Evolutionary conservation across 1,139 yeast genomes (phyloP).

Genomic region (Lodderomyces margitis): DNA sequence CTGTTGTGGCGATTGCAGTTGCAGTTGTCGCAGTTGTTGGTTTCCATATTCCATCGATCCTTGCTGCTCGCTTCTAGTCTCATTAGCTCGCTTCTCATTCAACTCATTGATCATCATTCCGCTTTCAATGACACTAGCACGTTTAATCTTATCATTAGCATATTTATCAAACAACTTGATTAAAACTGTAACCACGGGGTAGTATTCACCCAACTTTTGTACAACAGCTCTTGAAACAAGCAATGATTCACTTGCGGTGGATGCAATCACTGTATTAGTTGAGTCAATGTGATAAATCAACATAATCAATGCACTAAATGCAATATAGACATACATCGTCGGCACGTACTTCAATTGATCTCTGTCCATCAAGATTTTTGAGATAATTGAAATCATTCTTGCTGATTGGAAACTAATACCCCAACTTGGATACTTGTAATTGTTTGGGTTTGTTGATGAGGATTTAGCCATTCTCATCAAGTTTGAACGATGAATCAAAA

Average conservation of each 20-base stretch:
- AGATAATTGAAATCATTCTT: conserved; percentile 69
- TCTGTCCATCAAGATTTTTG: conserved; percentile 55
- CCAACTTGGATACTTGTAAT: conserved; percentile 72
- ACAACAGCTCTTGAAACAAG: conserved; percentile 52
- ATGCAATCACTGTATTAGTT: conserved; percentile 51
- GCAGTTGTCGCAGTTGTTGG: background rate
- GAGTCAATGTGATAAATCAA: conserved; percentile 74
- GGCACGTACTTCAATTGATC: conserved; percentile 56
- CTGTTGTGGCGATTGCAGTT: conserved; percentile 3
- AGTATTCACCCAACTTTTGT: conserved; percentile 48
- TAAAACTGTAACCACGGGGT: conserved; percentile 46
- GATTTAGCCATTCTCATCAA: conserved; percentile 52
- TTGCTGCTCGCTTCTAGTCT: too few species aligned
- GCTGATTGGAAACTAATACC: conserved; percentile 87
- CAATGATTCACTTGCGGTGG: conserved; percentile 60
- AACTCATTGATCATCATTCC: conserved; percentile 38
- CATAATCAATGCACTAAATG: conserved; percentile 71
- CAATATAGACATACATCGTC: conserved; percentile 52
- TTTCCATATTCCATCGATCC: background rate
- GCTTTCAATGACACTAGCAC: conserved; percentile 45
- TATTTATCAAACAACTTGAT: conserved; percentile 44
- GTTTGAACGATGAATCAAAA: conserved; percentile 71
- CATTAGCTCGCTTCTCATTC: conserved; percentile 26
- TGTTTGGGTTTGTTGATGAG: conserved; percentile 42
- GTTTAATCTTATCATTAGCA: conserved; percentile 44